Percentiles rank a stretch among this genome's conserved stretches.
Evolutionary conservation across 306 rosid genomes (phyloP).

Genomic region (Rosa rugosa): DNA sequence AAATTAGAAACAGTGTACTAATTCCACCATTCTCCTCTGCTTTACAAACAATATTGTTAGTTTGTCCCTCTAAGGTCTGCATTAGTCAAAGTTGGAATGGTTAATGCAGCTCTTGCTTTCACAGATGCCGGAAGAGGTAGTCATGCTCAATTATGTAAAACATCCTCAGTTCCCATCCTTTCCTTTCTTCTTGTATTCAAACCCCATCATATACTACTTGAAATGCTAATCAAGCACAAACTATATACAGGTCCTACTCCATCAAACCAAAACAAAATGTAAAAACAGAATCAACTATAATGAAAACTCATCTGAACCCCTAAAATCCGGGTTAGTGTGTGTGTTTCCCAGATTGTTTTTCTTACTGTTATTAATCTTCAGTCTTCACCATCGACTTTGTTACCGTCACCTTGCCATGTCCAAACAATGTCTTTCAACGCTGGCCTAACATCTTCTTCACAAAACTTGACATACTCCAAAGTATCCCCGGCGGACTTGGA

Average conservation of each 20-base stretch:
- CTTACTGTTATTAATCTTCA: not conserved
- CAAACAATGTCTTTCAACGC: constrained; percentile 78
- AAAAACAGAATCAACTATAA: not conserved
- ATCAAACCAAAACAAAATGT: not conserved
- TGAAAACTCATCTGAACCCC: not conserved
- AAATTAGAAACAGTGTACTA: not conserved
- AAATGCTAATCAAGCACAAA: not conserved
- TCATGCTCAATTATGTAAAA: not conserved
- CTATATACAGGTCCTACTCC: not conserved
- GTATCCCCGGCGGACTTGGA: constrained; percentile 75
- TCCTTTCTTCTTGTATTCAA: not conserved
- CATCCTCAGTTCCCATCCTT: not conserved
- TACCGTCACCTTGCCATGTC: constrained; percentile 72
- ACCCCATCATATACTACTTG: not conserved
- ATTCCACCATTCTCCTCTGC: too few species aligned
- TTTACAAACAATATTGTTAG: not conserved
- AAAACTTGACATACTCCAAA: constrained; percentile 65
- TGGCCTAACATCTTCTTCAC: constrained; percentile 65
- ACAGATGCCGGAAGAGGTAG: not conserved
- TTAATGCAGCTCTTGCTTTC: not conserved
- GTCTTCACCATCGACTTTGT: constrained; percentile 22
- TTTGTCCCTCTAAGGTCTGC: not conserved
- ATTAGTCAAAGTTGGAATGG: not conserved
- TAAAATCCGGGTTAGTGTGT: not conserved
- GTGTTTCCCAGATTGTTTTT: not conserved